Conservation (phyloP, 345 rosid genomes). For the Trapa bicornis region DNA sequence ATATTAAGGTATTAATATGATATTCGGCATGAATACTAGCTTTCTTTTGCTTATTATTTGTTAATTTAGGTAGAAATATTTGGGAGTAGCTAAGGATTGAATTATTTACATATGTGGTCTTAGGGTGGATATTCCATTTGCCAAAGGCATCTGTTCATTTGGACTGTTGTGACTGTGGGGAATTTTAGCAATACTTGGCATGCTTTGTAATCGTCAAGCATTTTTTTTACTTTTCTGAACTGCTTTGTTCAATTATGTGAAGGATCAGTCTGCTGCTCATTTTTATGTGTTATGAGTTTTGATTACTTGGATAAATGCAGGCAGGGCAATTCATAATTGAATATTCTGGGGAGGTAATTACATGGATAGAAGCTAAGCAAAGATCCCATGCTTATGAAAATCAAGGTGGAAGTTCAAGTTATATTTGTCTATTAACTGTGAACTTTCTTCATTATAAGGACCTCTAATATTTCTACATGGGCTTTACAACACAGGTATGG, state of each 20-base stretch:
- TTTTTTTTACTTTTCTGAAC: neutral
- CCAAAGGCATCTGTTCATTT: neutral
- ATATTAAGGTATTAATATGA: constrained; percentile 46
- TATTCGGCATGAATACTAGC: neutral
- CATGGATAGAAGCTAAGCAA: constrained; percentile 84
- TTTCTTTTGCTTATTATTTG: neutral
- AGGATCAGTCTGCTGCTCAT: neutral
- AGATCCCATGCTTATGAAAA: constrained; percentile 71
- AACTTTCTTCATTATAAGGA: neutral
- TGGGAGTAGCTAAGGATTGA: neutral
- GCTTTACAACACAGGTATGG: constrained; percentile 47
- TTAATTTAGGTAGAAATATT: neutral
- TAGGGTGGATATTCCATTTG: neutral
- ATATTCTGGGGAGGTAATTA: constrained; percentile 97
- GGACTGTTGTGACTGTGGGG: neutral
- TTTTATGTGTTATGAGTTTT: neutral
- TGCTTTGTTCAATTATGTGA: neutral
- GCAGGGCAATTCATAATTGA: constrained; percentile 79
- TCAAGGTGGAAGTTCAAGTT: constrained; percentile 33
- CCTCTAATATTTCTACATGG: constrained; percentile 3
- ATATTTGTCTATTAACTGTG: constrained; percentile 1
- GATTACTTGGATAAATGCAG: constrained; percentile 23
- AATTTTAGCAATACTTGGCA: neutral
- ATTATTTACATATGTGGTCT: neutral
- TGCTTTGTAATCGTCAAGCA: neutral